phyloP scores from a whole-genome alignment of 1,284 basidiomycete genomes.

The Ustilago vetiveriae region DNA sequence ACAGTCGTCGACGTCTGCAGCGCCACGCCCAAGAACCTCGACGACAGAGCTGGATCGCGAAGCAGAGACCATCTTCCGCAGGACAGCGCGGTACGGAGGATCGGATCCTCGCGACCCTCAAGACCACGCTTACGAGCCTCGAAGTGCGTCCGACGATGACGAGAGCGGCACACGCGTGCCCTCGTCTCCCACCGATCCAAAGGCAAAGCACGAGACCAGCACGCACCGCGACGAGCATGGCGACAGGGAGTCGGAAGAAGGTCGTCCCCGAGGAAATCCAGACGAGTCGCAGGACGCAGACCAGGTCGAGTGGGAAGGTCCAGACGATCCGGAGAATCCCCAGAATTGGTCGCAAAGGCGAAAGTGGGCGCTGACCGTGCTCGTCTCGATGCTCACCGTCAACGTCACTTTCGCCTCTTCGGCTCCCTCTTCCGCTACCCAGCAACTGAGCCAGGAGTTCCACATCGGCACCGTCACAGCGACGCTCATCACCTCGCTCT shows the following conservation, averaged over 20 bases:
- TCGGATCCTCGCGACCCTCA: slow-evolving; percentile 29
- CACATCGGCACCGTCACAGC: slow-evolving; percentile 50
- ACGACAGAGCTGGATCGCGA: slow-evolving; percentile 19
- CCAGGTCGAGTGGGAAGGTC: slow-evolving; percentile 39
- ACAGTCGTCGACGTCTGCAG: background rate
- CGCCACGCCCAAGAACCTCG: slow-evolving; percentile 1
- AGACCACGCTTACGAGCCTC: slow-evolving; percentile 21
- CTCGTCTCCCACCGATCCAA: slow-evolving; percentile 17
- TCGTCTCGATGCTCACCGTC: slow-evolving; percentile 56
- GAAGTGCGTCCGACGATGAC: slow-evolving; percentile 5
- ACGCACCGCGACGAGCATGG: background rate
- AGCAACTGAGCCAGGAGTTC: slow-evolving; percentile 25
- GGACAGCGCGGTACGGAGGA: slow-evolving; percentile 36
- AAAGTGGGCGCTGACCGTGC: slow-evolving; percentile 46
- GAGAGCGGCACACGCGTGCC: slow-evolving; percentile 24
- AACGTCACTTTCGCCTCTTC: slow-evolving; percentile 63
- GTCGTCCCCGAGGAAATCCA: slow-evolving; percentile 25
- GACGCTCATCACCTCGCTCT: slow-evolving; percentile 58
- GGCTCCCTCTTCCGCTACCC: slow-evolving; percentile 53
- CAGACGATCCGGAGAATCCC: slow-evolving; percentile 52
- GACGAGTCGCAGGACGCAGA: slow-evolving; percentile 32
- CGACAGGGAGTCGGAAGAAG: slow-evolving; percentile 22
- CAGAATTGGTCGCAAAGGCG: slow-evolving; percentile 48
- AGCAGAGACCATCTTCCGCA: slow-evolving; percentile 20
- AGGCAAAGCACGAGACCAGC: slow-evolving; percentile 10